These are phyloP conservation scores for Eucalyptus pumila DNA, from an alignment of 345 rosid genomes.

Conservation along the genomic window DNA sequence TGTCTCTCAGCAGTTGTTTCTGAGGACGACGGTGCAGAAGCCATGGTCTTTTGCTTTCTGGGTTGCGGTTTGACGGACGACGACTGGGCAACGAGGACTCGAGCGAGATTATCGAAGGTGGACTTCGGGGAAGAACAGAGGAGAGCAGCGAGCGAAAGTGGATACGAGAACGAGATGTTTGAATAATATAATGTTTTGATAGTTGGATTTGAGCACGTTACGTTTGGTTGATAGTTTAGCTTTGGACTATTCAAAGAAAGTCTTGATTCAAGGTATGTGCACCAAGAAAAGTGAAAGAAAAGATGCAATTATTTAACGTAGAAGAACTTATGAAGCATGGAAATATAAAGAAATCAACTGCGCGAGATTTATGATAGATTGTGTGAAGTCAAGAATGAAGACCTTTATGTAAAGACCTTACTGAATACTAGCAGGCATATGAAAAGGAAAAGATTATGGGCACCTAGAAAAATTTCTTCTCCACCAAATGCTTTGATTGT, in stretches of 20 bases:
- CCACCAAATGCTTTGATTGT: no score
- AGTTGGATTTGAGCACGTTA: not conserved
- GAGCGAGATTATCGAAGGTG: not conserved
- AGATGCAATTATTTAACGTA: not conserved
- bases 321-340: not conserved
- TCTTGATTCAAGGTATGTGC: not conserved
- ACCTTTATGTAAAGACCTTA: no score
- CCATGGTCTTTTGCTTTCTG: conserved; percentile 13
- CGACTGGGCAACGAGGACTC: not conserved
- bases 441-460: no score
- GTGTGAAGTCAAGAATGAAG: no score
- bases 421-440: no score
- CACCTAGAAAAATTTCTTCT: no score
- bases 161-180: not conserved
- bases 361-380: no score
- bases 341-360: not conserved
- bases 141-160: conserved; percentile 12
- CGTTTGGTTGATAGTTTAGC: no score
- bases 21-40: conserved; percentile 22
- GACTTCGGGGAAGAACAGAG: not conserved
- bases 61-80: not conserved
- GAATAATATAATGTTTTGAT: not conserved
- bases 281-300: not conserved
- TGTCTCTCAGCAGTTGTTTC: not conserved
- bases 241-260: no score